Percentiles rank a stretch among this genome's conserved stretches.
Conservation (phyloP, 148 eudicot species). For the Arctostaphylos glauca region DNA sequence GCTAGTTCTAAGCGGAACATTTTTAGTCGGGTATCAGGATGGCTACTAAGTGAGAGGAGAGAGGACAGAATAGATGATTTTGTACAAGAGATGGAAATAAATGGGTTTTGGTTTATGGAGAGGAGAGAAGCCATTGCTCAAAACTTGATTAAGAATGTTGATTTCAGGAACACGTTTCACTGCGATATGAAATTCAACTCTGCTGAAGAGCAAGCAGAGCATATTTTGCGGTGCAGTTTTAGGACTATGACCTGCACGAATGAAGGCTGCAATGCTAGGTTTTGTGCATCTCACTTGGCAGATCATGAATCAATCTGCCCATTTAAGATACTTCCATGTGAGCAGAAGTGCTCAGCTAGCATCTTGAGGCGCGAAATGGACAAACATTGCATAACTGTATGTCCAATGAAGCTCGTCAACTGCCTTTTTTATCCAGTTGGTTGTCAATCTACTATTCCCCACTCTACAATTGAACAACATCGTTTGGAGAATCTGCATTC, state of each 20-base stretch:
- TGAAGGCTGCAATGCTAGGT: constrained; percentile 73
- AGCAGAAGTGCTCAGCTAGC: constrained; percentile 69
- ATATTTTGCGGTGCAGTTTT: constrained; percentile 56
- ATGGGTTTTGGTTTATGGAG: constrained; percentile 87
- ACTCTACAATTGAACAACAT: constrained; percentile 59
- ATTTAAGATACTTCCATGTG: constrained; percentile 84
- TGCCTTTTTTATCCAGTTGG: constrained; percentile 86
- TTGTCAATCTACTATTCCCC: constrained; percentile 63
- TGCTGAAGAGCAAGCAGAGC: constrained; percentile 55
- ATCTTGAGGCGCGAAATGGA: constrained; percentile 93
- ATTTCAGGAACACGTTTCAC: constrained; percentile 63
- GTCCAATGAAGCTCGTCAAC: constrained; percentile 86
- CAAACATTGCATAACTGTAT: constrained; percentile 85
- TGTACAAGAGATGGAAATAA: constrained; percentile 80
- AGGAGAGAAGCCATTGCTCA: constrained; percentile 75
- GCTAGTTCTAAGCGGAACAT: constrained; percentile 57
- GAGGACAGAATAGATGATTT: constrained; percentile 93
- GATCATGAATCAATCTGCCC: constrained; percentile 77
- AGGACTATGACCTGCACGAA: constrained; percentile 64
- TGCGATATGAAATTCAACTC: constrained; percentile 67
- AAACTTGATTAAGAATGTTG: constrained; percentile 69
- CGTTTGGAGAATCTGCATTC: constrained; percentile 43
- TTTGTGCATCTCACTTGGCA: constrained; percentile 64
- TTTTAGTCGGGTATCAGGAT: constrained; percentile 76
- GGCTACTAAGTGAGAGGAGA: constrained; percentile 81